Base-by-base conservation (phyloP, 2,329 filamentous ascomycete genomes). In the Alternaria conjuncta region DNA sequence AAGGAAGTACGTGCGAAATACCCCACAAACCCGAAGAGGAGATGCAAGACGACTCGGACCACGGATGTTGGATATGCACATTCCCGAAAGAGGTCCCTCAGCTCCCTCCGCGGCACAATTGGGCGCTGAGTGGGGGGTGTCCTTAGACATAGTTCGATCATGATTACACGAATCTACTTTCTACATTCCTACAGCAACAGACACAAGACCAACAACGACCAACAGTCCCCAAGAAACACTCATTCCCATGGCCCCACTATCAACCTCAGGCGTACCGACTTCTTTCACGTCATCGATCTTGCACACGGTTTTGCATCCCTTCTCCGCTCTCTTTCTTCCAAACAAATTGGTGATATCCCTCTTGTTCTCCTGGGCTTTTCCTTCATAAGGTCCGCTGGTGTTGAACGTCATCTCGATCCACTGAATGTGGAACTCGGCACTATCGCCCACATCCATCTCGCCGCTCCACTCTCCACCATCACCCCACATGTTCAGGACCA, bases 361-460 rank as follows among this genome's bases (percentile, higher is more conserved):
- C 61, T 75, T 77, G 9, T 70, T 59, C 5, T 49, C 47, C 25
- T 53, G 15, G 7, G 63, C 43, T 2, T 60, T 63, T 6, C 78
- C 78, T 8, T 65, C 63, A 3, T 78, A 76, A 5, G 75, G 70
- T 21, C 78, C 79, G 55, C 71, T 76, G 4, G 78, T 80, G 55
- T 82, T 82, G 60, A 86, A 89, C 21, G 87, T 82, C 77, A 90
- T 82, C 71, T 90, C 86, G 47, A 89, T 84, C 87, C 87, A 90
- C 78, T 88, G 85, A 18, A 90, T 82, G 71, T 90, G 86, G 70
- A 90, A 79, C 64, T 83, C 84, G 0, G 87, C 87, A 47, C 82
- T 81, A 11, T 78, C 80, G 4, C 81, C 80, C 6, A 82, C 72
- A 6, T 74, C 82, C 88, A 90, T 89, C 56, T 86, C 85, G 11